Evolutionary conservation across 352 stramenopile species (phyloP).

Genomic region (Pythium chondricola): DNA sequence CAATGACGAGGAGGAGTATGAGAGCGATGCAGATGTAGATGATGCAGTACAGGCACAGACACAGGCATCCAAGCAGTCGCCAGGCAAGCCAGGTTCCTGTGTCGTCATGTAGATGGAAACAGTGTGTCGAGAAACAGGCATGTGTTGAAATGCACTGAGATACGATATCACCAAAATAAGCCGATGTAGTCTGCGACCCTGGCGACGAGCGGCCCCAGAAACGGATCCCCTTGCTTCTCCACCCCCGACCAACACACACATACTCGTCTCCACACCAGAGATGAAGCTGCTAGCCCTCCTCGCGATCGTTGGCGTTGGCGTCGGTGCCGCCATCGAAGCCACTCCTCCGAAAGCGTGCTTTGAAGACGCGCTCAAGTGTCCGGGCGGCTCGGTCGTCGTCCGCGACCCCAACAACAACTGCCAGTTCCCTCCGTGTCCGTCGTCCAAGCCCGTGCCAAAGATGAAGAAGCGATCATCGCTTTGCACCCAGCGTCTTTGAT

Average conservation of each 20-base stretch:
- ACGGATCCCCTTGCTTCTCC: too few relatives aligned
- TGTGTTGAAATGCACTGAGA: too few relatives aligned
- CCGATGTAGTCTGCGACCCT: too few relatives aligned
- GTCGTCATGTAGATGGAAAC: constrained; percentile 4
- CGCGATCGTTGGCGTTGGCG: neutral
- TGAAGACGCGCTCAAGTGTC: constrained; percentile 34
- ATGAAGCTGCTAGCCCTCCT: constrained; percentile 2
- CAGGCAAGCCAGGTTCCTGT: constrained; percentile 12
- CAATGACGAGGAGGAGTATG: neutral
- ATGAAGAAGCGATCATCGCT: too few relatives aligned
- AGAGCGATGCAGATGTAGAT: neutral
- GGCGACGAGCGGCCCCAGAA: too few relatives aligned
- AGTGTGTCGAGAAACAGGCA: too few relatives aligned
- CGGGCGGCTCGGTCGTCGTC: constrained; percentile 6
- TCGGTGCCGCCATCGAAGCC: too few relatives aligned
- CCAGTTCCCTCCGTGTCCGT: constrained; percentile 19
- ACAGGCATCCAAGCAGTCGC: neutral
- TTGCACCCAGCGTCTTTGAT: too few relatives aligned
- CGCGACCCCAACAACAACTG: constrained; percentile 28
- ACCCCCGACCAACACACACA: neutral
- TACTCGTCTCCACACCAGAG: too few relatives aligned
- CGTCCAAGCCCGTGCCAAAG: too few relatives aligned
- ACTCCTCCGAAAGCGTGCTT: too few relatives aligned
- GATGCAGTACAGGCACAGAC: neutral
- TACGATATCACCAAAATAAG: too few relatives aligned